Percentiles rank a stretch among this genome's conserved stretches.
Conservation (phyloP, 2,329 filamentous ascomycete species). For the Beauveria caledonica region DNA sequence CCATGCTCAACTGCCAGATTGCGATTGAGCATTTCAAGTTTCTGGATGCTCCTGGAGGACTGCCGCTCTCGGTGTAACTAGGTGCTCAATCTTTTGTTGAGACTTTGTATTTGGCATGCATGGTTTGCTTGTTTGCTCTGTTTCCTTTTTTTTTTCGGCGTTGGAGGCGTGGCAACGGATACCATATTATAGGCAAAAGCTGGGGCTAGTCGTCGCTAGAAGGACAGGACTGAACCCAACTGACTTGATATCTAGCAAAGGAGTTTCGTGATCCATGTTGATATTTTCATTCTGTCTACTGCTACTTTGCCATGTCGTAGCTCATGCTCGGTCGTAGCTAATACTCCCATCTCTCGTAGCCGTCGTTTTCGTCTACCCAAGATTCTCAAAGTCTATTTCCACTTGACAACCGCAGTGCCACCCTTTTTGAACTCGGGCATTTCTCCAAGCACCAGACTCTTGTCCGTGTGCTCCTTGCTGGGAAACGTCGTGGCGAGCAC, state of each 20-base stretch:
- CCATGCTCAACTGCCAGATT: slow-evolving; percentile 82
- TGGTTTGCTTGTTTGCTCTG: neutral
- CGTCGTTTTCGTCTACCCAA: neutral
- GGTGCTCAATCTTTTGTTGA: neutral
- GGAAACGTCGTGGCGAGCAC: slow-evolving; percentile 78
- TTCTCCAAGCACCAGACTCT: slow-evolving; percentile 48
- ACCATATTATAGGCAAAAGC: slow-evolving; percentile 6
- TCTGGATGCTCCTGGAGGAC: slow-evolving; percentile 41
- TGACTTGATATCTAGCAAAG: neutral
- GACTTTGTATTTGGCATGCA: neutral
- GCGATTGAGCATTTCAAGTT: slow-evolving; percentile 74
- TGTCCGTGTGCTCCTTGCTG: slow-evolving; percentile 70
- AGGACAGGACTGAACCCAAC: neutral
- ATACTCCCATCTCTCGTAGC: neutral
- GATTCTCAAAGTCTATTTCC: slow-evolving; percentile 26
- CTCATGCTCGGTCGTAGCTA: neutral
- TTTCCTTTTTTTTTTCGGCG: neutral
- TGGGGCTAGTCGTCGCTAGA: neutral
- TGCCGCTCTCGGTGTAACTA: slow-evolving; percentile 9
- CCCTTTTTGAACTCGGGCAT: slow-evolving; percentile 58
- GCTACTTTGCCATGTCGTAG: neutral
- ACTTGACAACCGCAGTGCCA: slow-evolving; percentile 58
- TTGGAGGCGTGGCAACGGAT: slow-evolving; percentile 1
- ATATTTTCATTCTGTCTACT: neutral
- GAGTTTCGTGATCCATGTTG: neutral